Conservation (phyloP, 2,329 filamentous ascomycete species). For the Myrmaecium sp. region DNA sequence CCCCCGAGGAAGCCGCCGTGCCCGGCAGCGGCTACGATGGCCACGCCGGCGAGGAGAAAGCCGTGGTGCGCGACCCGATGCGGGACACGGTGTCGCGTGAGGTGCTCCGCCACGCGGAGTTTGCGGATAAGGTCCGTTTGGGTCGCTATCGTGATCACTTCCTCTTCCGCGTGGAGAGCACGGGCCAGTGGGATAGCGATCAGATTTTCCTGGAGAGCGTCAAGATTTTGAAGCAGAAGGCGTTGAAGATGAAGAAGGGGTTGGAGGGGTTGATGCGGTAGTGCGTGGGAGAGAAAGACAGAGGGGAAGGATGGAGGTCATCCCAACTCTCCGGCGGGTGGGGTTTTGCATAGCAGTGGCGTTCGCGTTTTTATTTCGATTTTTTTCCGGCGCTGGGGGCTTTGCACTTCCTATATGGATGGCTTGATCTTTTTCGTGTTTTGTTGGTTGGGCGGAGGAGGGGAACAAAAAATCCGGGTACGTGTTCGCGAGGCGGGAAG, state of each 20-base stretch:
- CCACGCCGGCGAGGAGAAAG: constrained; percentile 65
- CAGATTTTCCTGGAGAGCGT: constrained; percentile 84
- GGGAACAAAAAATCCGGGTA: too few relatives aligned
- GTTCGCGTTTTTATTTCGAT: too few relatives aligned
- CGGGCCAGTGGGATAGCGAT: constrained; percentile 88
- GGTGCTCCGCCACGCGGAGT: constrained; percentile 78
- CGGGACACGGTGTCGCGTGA: constrained; percentile 91
- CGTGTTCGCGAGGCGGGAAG: constrained; percentile 7
- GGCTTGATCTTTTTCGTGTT: too few relatives aligned
- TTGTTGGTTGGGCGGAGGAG: too few relatives aligned
- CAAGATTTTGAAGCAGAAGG: constrained; percentile 73
- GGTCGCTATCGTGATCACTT: constrained; percentile 88
- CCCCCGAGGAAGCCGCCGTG: constrained; percentile 44
- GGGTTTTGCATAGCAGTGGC: neutral
- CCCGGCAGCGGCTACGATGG: constrained; percentile 51
- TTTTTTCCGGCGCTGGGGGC: too few relatives aligned
- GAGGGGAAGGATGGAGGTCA: neutral
- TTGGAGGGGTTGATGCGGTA: constrained; percentile 31
- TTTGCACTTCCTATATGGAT: too few relatives aligned
- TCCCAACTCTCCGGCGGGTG: neutral
- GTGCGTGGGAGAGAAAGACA: neutral
- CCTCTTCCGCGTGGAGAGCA: constrained; percentile 90
- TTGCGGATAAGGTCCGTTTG: constrained; percentile 87
- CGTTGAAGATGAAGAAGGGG: constrained; percentile 53
- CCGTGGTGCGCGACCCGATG: constrained; percentile 76